Evolutionary conservation across 768 basidiomycete species (phyloP).

Genomic region (Leucocoprinus leucothites): DNA sequence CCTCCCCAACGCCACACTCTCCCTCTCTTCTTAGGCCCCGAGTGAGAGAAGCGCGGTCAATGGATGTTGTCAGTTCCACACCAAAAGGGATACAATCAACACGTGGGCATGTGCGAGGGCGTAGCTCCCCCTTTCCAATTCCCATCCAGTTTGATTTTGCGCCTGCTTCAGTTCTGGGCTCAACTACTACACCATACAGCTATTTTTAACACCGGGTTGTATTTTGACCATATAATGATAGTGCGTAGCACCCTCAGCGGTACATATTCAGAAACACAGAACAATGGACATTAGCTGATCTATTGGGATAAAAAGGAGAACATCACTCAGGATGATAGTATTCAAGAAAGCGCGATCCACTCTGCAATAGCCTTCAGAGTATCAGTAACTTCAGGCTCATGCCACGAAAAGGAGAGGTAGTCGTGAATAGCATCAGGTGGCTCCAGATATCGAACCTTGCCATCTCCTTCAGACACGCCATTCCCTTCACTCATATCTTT

Average conservation of each 20-base stretch:
- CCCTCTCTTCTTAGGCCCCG: not conserved
- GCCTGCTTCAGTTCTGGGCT: slow-evolving; percentile 7
- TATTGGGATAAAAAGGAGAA: no score
- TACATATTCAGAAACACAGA: no score
- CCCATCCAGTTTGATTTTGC: slow-evolving; percentile 7
- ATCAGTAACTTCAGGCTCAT: slow-evolving; percentile 50
- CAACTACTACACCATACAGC: slow-evolving; percentile 1
- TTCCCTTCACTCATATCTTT: slow-evolving; percentile 47
- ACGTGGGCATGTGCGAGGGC: not conserved
- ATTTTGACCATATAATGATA: no score
- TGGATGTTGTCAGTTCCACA: not conserved
- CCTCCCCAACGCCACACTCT: not conserved
- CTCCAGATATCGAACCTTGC: slow-evolving; percentile 46
- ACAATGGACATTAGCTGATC: no score
- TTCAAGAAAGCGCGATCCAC: slow-evolving; percentile 34
- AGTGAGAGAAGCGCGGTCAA: not conserved
- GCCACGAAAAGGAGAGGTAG: slow-evolving; percentile 45
- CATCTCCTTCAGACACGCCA: slow-evolving; percentile 34
- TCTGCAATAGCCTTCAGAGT: slow-evolving; percentile 45
- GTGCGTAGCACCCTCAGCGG: no score
- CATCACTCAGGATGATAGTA: no score
- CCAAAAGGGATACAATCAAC: not conserved
- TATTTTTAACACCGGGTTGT: not conserved
- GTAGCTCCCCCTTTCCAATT: slow-evolving; percentile 3
- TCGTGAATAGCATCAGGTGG: slow-evolving; percentile 55